Evolutionary conservation across 352 stramenopile species (phyloP), one percentile per base, ranked within the genome.

Genomic region (Detonula confervacea): DNA sequence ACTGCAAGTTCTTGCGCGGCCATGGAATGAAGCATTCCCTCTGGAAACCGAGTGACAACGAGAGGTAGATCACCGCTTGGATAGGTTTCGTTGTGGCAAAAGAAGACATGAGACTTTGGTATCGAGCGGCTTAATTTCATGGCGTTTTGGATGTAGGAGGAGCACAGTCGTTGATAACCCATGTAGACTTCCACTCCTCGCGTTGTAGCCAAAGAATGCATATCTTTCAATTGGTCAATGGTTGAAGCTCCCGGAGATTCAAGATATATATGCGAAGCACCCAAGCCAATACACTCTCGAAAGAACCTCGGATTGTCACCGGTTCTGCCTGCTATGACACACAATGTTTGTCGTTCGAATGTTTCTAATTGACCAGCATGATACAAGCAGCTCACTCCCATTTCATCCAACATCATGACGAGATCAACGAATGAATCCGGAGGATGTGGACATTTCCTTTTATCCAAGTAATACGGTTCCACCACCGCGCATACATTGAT

Each of bases 171-270:
- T 87, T 92, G 79, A 87, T 90, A 92, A 18, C 87, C 87, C 80
- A 92, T 87, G 65, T 80, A 88, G 18, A 92, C 83, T 24, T 67
- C 25, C 16, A 87, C 79, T 14, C 62, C 61, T 35, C 60, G 14
- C 1, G 46, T 44, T n/a, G 65, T 57, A 0, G 87, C 81, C 3
- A 77, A 18, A 25, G 72, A 57, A 57, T 76, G 52, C 87, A 92
- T 92, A 42, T 68, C 46, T 77, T 81, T 39, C 47, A 92, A 68
- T 62, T 90, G 73, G 0, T 27, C 51, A 9, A 93, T 80, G 14
- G 84, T 87, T 11, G 83, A 80, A 22, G 89, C 87, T 33, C 89
- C 89, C 1, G 89, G 89, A 70, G 90, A 87, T 81, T 94, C 89
- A 7, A 94, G 61, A 72, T 85, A 93, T 59, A 94, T 90, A 35